Evolutionary conservation across 768 basidiomycete species (phyloP).

Genomic region (Daedalea quercina): DNA sequence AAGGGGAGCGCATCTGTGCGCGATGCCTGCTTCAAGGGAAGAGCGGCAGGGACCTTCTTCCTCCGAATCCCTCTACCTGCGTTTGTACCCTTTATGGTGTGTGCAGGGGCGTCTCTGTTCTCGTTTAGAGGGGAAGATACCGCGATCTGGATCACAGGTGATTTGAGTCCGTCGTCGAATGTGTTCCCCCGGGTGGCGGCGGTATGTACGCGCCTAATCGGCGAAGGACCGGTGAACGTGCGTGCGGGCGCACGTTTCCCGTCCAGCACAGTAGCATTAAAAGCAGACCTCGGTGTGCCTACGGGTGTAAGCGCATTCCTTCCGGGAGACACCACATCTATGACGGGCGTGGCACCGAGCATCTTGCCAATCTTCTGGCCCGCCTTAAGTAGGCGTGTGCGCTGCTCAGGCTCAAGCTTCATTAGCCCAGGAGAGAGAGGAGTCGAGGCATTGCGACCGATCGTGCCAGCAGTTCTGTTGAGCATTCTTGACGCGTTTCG

Average conservation of each 20-base stretch:
- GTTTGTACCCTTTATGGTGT: neutral
- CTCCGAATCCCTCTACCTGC: constrained; percentile 2
- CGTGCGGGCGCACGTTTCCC: neutral
- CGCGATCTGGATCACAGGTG: neutral
- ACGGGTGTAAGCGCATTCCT: neutral
- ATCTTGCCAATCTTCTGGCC: constrained; percentile 13
- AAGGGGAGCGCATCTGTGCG: neutral
- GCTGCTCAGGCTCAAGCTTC: constrained; percentile 12
- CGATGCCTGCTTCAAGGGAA: neutral
- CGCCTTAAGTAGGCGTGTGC: constrained; percentile 9
- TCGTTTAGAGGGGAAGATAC: neutral
- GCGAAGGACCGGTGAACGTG: neutral
- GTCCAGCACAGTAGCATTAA: neutral
- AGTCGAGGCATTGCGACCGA: constrained; percentile 5
- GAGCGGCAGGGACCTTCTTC: constrained; percentile 3
- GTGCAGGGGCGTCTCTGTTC: neutral
- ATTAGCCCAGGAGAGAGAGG: constrained; percentile 5
- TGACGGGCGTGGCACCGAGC: constrained; percentile 8
- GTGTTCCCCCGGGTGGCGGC: neutral
- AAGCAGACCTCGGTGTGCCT: neutral
- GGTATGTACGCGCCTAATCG: neutral
- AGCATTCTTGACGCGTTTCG: constrained; percentile 1
- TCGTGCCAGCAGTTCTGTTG: constrained; percentile 9
- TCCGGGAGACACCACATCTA: constrained; percentile 6
- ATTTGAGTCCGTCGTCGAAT: neutral